Evolutionary conservation across 805 yeast genomes (phyloP), one percentile per base, ranked within the genome.

Genomic region (Ogataea saltuana): DNA sequence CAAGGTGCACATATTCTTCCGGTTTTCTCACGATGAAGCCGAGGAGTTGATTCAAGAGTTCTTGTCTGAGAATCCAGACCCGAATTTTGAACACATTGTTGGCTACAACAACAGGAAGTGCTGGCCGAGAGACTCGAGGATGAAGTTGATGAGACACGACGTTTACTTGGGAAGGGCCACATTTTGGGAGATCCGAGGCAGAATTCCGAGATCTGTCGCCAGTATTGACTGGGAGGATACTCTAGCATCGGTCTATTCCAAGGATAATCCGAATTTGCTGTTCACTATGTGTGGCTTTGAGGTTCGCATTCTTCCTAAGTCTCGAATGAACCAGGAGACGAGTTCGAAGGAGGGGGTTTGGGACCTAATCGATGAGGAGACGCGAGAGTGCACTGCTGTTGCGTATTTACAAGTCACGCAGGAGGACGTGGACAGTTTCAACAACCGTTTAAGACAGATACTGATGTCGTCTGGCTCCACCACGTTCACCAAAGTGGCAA

Each of bases 201-300:
- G 98, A 27, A 63, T 93, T 27, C 98, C 99, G 0, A 63, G 74
- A 4, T 81, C 95, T 0, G 56, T 93, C 10, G 81, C 90, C 0
- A 67, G 79, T 1, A 68, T 91, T 12, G 76, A 75, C 35, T 91
- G 97, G 97, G 83, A 78, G 26, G 83, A 81, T 41, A 72, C 95
- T 0, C 74, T 81, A 53, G 90, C 89, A 0, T 88, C 97, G 0
- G 96, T 93, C 1, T 93, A 91, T 63, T 86, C 96, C 13, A 78
- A 76, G 43, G 96, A 90, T 47, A 93, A 93, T 58, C 91, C 97
- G 6, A 95, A 91, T 53, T 60, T 93, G 46, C 67, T 91, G 23
- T 88, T 91, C 55, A 76, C 93, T 0, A 86, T 93, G 90, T 84
- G 93, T 64, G 99, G 99, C 0, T 93, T 93, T 68, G 99, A 93